phyloP scores from a whole-genome alignment of 2,329 filamentous ascomycete species.

The Xylariales sp. region DNA sequence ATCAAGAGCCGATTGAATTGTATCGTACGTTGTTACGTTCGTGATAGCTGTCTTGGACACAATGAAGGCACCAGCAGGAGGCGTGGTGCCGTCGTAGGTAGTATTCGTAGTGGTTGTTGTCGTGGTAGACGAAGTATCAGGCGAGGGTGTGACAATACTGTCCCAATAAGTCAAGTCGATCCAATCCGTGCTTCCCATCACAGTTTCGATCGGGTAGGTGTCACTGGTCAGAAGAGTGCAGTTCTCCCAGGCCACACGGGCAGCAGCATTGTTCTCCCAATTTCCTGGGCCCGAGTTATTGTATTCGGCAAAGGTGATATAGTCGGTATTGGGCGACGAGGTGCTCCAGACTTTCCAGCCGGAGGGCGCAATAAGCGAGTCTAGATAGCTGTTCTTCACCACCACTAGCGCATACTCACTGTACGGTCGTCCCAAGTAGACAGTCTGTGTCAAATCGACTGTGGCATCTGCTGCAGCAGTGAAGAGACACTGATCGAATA shows the following conservation, averaged over 20 bases:
- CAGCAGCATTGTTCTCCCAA: constrained; percentile 12
- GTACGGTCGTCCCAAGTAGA: constrained; percentile 28
- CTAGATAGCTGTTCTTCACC: constrained; percentile 43
- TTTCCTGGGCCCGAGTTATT: constrained; percentile 45
- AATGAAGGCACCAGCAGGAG: constrained; percentile 24
- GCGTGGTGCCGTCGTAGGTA: constrained; percentile 18
- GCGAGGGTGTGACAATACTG: constrained; percentile 14
- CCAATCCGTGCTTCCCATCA: constrained; percentile 19
- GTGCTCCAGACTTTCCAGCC: constrained; percentile 6
- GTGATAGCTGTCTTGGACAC: constrained; percentile 28
- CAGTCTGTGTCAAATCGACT: constrained; percentile 2
- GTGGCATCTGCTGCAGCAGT: constrained; percentile 2
- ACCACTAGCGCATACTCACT: constrained; percentile 44
- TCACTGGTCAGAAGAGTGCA: constrained; percentile 17
- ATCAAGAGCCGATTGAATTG: constrained; percentile 29
- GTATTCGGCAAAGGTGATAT: constrained; percentile 43
- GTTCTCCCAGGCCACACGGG: constrained; percentile 15
- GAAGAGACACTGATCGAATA: constrained; percentile 5
- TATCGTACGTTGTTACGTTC: constrained; percentile 27
- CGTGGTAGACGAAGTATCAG: constrained; percentile 13
- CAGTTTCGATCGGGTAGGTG: constrained; percentile 14
- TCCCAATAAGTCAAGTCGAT: constrained; percentile 21
- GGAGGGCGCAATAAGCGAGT: constrained; percentile 25
- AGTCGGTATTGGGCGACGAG: constrained; percentile 21
- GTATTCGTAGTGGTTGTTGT: not conserved